phyloP scores from a whole-genome alignment of 108 stramenopile genomes.

The Stephanodiscus triporus region DNA sequence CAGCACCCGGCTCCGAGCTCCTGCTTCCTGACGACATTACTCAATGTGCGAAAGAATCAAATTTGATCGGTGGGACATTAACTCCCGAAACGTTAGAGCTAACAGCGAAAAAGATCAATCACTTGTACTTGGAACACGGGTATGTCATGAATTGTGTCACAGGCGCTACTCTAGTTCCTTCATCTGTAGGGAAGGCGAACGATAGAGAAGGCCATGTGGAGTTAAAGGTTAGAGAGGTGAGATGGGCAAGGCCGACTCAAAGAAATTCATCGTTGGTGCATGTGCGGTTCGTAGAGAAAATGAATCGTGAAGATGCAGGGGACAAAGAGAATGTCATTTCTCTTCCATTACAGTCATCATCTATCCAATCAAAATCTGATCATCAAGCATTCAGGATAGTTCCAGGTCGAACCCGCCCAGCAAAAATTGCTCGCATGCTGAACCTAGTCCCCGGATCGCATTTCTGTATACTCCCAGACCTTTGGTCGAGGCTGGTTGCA shows the following conservation, averaged over 20 bases:
- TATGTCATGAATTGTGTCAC: constrained; percentile 81
- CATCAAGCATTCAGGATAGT: constrained; percentile 66
- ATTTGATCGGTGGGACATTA: constrained; percentile 67
- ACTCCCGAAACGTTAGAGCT: constrained; percentile 64
- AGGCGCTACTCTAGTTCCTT: constrained; percentile 65
- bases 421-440: constrained; percentile 65
- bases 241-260: constrained; percentile 23
- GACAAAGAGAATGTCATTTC: constrained; percentile 14
- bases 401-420: constrained; percentile 67
- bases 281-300: constrained; percentile 72
- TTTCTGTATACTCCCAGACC: constrained; percentile 52
- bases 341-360: constrained; percentile 12
- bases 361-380: constrained; percentile 14
- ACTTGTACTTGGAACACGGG: constrained; percentile 72
- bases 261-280: constrained; percentile 47
- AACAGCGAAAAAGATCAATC: constrained; percentile 61
- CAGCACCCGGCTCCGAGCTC: constrained; percentile 64
- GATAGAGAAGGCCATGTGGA: constrained; percentile 51
- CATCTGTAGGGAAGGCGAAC: constrained; percentile 47
- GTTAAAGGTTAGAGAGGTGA: constrained; percentile 54
- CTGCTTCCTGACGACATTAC: constrained; percentile 67
- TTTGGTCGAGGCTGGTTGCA: constrained; percentile 38
- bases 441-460: constrained; percentile 62
- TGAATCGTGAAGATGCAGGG: constrained; percentile 55
- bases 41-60: constrained; percentile 62